phyloP scores from a whole-genome alignment of 2,329 filamentous ascomycete species.

The Chaetothyriales sp. region DNA sequence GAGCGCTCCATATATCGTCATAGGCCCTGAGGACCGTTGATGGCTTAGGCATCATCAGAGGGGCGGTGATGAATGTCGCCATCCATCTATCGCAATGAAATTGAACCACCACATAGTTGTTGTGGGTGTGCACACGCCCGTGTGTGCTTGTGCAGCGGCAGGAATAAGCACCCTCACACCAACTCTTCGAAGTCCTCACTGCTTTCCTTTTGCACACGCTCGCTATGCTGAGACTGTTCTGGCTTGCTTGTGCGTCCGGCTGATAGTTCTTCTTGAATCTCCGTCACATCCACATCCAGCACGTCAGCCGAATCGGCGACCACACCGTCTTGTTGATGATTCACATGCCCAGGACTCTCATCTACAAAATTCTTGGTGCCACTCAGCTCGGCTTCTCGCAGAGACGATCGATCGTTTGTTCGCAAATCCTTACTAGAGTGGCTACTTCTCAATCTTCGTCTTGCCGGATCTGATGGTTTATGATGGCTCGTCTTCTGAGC shows the following conservation, averaged over 20 bases:
- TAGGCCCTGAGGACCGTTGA: no score
- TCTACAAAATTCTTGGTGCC: neutral
- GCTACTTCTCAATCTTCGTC: neutral
- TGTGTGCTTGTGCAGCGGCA: neutral
- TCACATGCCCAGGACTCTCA: neutral
- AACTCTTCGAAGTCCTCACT: neutral
- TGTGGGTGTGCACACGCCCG: no score
- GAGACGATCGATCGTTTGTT: neutral
- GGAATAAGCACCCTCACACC: neutral
- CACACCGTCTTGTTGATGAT: neutral
- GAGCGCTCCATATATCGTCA: no score
- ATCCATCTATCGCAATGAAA: no score
- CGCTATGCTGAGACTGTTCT: neutral
- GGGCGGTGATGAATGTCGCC: no score
- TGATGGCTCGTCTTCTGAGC: neutral
- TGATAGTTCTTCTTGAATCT: neutral
- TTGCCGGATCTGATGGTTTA: neutral
- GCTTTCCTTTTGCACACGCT: neutral
- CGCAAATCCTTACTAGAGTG: neutral
- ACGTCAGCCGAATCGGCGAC: neutral
- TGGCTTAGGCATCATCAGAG: no score
- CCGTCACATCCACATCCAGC: neutral
- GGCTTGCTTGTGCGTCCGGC: neutral
- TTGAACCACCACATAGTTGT: neutral
- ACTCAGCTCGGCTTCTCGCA: neutral